Evolutionary conservation across 164 flowering plant species (phyloP), one percentile per base, ranked within the genome.

Genomic region (Paratinospora sagittata): DNA sequence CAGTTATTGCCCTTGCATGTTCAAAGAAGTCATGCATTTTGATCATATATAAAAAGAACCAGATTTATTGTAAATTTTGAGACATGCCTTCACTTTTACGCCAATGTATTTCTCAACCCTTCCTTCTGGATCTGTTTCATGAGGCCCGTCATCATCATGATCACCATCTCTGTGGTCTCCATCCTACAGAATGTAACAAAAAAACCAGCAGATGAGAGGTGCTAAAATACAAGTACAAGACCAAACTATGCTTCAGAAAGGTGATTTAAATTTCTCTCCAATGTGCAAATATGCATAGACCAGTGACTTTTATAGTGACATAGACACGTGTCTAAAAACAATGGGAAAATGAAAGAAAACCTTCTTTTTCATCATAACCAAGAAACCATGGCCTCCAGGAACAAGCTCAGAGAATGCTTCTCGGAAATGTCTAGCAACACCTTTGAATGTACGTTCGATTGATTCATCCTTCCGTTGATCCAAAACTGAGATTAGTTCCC

Each of bases 351-450:
- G 16, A 58, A 8, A 62, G 72, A 81, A 43, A 43, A 91, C 99
- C 98, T 91, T 93, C 81, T 96, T 96, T 85, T 90, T 92, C 97
- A 96, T 90, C 98, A 91, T 93, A 72, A 91, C 93, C 79, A 96
- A 87, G 79, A 76, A 82, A 0, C 99, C 99, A 85, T 91, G 91
- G 27, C 98, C 98, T 71, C 94, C 97, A 74, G 87, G 96, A 66
- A 96, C 99, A 63, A 96, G 97, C 81, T 96, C 98, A 69, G 96
- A 85, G 69, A 96, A 96, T 14, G 85, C 99, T 82, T 96, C 98
- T 52, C 95, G 88, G 70, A 96, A 96, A 79, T 96, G 93, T 80
- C 87, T 84, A 61, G 98, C 99, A 73, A 93, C 99, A 75, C 98
- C 99, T 84, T 96, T 96, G 80, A 96, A 96, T 17, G 98, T 96